phyloP scores from a whole-genome alignment of 306 rosid genomes.

The Malus fusca region DNA sequence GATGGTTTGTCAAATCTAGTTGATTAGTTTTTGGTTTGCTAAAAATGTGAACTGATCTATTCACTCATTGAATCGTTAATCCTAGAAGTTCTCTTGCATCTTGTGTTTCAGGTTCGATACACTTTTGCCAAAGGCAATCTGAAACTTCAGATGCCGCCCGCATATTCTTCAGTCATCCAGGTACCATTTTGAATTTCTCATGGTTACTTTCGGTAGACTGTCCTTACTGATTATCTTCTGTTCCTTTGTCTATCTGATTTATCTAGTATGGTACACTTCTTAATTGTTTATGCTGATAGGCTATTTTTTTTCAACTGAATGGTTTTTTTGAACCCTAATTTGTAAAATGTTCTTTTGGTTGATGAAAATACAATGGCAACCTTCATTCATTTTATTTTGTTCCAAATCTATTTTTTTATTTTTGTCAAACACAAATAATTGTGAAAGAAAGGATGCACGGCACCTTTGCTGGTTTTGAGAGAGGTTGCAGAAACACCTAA shows the following conservation, averaged over 20 bases:
- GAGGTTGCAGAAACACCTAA: too few relatives aligned
- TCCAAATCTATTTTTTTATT: background rate
- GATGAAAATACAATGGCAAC: too few relatives aligned
- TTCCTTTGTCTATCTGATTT: background rate
- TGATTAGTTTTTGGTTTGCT: background rate
- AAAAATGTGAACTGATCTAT: background rate
- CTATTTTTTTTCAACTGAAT: too few relatives aligned
- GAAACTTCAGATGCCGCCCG: slow-evolving; percentile 73
- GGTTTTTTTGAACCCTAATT: too few relatives aligned
- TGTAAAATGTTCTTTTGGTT: too few relatives aligned
- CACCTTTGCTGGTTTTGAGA: background rate
- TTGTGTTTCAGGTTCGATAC: slow-evolving; percentile 53
- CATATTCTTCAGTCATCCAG: slow-evolving; percentile 80
- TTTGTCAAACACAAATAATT: background rate
- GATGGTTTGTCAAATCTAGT: background rate
- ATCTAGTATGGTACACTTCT: background rate
- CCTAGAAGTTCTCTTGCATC: background rate
- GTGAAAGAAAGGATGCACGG: background rate
- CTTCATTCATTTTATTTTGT: too few relatives aligned
- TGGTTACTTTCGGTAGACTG: background rate
- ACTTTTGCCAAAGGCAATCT: slow-evolving; percentile 68
- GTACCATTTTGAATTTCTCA: slow-evolving; percentile 30
- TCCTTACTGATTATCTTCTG: background rate
- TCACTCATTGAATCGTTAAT: background rate
- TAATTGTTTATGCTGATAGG: too few relatives aligned